phyloP scores from a whole-genome alignment of 2,329 filamentous ascomycete species.

The Apiospora saccharicola region DNA sequence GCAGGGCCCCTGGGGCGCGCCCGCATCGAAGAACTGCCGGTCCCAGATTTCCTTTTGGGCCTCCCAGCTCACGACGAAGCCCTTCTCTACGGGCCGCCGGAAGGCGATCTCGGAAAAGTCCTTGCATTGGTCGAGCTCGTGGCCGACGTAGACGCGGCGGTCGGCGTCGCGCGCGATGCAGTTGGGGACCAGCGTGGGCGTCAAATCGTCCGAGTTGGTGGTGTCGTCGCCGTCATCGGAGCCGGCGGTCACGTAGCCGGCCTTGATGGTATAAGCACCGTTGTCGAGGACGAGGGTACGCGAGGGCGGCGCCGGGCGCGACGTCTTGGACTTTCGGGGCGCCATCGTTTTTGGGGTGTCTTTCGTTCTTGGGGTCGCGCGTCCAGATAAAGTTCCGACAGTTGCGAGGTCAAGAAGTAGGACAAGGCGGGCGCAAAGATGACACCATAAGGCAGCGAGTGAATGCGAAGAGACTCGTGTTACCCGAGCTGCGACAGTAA shows the following conservation, averaged over 20 bases:
- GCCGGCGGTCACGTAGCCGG: conserved; percentile 71
- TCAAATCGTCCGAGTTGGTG: conserved; percentile 38
- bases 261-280: conserved; percentile 90
- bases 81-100: conserved; percentile 89
- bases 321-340: conserved; percentile 58
- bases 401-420: neutral
- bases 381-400: neutral
- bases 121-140: conserved; percentile 78
- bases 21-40: conserved; percentile 78
- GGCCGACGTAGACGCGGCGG: conserved; percentile 79
- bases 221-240: conserved; percentile 45
- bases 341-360: conserved; percentile 42
- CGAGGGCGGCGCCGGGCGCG: conserved; percentile 60
- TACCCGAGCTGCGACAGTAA: neutral
- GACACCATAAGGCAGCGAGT: neutral
- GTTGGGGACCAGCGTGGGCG: conserved; percentile 81
- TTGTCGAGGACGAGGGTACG: conserved; percentile 91
- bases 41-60: conserved; percentile 96
- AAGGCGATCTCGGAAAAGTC: conserved; percentile 92
- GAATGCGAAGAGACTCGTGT: neutral
- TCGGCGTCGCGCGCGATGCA: conserved; percentile 86
- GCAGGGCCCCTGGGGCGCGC: conserved; percentile 67
- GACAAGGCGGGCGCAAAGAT: neutral
- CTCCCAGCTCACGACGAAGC: conserved; percentile 97
- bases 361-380: too few relatives aligned